phyloP scores from a whole-genome alignment of 106 monocot species.

The Alisma plantagoaquatica region DNA sequence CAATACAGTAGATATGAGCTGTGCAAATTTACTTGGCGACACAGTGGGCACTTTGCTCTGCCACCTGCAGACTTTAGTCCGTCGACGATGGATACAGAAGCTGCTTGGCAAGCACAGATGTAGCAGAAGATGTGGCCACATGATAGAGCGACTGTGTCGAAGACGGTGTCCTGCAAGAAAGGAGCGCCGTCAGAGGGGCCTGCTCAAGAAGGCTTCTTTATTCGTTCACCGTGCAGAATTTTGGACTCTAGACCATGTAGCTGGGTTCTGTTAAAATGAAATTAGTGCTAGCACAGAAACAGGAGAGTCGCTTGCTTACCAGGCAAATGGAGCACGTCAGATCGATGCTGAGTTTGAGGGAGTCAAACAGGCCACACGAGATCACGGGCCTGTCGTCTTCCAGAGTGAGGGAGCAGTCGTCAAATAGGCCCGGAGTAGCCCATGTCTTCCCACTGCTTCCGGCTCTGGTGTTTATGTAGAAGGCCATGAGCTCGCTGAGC shows the following conservation, averaged over 20 bases:
- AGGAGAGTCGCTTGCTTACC: too few relatives aligned
- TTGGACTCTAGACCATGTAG: too few relatives aligned
- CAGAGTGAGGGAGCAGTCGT: slow-evolving; percentile 44
- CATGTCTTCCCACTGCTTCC: slow-evolving; percentile 3
- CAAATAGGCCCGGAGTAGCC: slow-evolving; percentile 30
- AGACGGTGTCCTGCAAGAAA: slow-evolving; percentile 72
- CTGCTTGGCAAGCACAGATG: slow-evolving; percentile 68
- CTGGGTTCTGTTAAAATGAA: too few relatives aligned
- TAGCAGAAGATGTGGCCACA: slow-evolving; percentile 91
- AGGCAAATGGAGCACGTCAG: slow-evolving; percentile 88
- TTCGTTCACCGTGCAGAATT: too few relatives aligned
- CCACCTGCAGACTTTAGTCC: slow-evolving; percentile 47
- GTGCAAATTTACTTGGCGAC: slow-evolving; percentile 51
- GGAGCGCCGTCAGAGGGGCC: too few relatives aligned
- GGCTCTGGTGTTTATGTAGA: slow-evolving; percentile 57
- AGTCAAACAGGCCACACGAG: slow-evolving; percentile 57
- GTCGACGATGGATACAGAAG: slow-evolving; percentile 61
- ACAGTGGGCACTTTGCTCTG: slow-evolving; percentile 65
- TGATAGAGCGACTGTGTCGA: slow-evolving; percentile 64
- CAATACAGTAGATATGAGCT: too few relatives aligned
- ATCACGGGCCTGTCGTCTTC: slow-evolving; percentile 53
- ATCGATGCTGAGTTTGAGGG: slow-evolving; percentile 57
- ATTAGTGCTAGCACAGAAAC: too few relatives aligned
- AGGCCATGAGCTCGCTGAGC: slow-evolving; percentile 79
- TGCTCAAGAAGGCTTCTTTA: too few relatives aligned